Conservation (phyloP, 2,329 filamentous ascomycete genomes). For the Furcasterigmium sp. region DNA sequence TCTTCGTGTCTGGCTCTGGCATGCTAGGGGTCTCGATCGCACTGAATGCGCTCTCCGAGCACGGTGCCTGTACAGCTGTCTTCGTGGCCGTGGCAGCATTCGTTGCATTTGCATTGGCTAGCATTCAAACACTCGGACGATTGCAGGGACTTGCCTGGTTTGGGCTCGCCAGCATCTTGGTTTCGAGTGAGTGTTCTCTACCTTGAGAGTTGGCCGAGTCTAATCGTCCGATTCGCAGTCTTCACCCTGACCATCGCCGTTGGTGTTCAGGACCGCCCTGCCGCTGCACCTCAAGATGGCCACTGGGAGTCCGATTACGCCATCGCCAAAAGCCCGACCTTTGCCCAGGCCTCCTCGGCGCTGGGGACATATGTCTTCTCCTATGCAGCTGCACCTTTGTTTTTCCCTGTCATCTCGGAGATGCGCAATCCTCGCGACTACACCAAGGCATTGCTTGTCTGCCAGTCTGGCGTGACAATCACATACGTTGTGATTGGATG, state of each 20-base stretch:
- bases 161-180: slow-evolving; percentile 11
- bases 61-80: slow-evolving; percentile 31
- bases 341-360: slow-evolving; percentile 21
- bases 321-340: slow-evolving; percentile 21
- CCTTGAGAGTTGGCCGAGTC: neutral
- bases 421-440: slow-evolving; percentile 24
- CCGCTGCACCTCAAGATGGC: slow-evolving; percentile 13
- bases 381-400: slow-evolving; percentile 29
- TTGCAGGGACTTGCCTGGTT: slow-evolving; percentile 26
- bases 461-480: slow-evolving; percentile 18
- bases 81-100: slow-evolving; percentile 30
- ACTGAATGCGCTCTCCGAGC: slow-evolving; percentile 31
- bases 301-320: slow-evolving; percentile 20
- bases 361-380: slow-evolving; percentile 28
- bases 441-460: slow-evolving; percentile 18
- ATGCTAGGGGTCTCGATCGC: slow-evolving; percentile 33
- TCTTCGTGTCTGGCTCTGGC: slow-evolving; percentile 27
- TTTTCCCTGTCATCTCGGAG: slow-evolving; percentile 24
- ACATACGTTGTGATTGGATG: slow-evolving; percentile 25
- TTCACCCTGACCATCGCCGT: slow-evolving; percentile 22
- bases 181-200: slow-evolving; percentile 2
- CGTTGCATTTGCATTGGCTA: slow-evolving; percentile 21
- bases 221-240: slow-evolving; percentile 7
- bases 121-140: slow-evolving; percentile 22
- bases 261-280: slow-evolving; percentile 19